These are phyloP conservation scores for Linnemannia zychae DNA, from an alignment of 192 early-diverging fungal genomes.

Conservation along the genomic window DNA sequence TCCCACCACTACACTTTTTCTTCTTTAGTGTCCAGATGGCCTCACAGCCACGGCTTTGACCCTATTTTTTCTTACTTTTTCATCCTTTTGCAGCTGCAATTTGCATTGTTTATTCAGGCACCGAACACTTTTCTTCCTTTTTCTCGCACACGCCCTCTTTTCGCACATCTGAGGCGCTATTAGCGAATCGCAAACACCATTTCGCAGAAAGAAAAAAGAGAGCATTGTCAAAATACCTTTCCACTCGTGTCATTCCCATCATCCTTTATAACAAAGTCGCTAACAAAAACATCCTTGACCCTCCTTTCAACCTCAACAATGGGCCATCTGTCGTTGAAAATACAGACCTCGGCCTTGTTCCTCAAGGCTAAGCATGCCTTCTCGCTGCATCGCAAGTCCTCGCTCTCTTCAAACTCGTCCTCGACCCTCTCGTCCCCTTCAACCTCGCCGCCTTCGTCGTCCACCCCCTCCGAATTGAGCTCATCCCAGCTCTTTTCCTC, in stretches of 20 bases:
- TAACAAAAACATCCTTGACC: background rate
- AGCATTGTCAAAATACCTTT: background rate
- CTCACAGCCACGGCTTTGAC: background rate
- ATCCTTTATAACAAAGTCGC: background rate
- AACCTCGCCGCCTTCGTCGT: background rate
- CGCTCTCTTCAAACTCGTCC: background rate
- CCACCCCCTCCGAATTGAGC: background rate
- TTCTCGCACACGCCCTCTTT: background rate
- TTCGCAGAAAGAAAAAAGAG: conserved; percentile 1
- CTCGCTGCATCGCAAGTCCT: conserved; percentile 43
- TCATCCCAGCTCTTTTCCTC: background rate
- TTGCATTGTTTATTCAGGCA: background rate
- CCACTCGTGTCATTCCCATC: background rate
- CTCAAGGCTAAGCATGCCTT: conserved; percentile 54
- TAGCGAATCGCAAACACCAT: background rate
- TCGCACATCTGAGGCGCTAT: background rate
- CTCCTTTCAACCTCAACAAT: conserved; percentile 7
- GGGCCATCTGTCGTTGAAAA: conserved; percentile 42
- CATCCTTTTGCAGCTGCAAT: background rate
- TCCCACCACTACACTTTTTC: background rate
- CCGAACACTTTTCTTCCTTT: background rate
- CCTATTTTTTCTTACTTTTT: background rate
- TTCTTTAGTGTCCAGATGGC: background rate
- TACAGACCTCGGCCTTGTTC: conserved; percentile 49
- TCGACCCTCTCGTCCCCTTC: conserved; percentile 1